Conservation (phyloP, 1,284 basidiomycete species). For the Pseudozyma flocculosa region DNA sequence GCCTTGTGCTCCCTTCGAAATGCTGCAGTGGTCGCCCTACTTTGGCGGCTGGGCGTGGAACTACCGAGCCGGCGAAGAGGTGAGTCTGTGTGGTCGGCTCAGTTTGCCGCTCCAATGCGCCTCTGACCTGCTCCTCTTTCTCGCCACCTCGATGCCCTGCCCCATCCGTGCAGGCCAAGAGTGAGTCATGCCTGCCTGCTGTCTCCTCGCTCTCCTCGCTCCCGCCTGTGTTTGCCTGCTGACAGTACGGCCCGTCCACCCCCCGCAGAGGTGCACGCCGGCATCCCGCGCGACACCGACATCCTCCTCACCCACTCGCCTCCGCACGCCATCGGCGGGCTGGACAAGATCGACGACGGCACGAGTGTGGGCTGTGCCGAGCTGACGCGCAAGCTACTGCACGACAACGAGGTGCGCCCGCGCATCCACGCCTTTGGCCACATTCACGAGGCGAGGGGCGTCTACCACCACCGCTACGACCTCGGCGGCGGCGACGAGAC, state of each 20-base stretch:
- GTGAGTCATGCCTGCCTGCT: no score
- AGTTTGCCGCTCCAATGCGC: not conserved
- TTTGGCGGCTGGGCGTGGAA: slow-evolving; percentile 43
- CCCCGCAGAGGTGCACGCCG: slow-evolving; percentile 5
- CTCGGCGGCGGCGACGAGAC: slow-evolving; percentile 5
- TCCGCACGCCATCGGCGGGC: slow-evolving; percentile 10
- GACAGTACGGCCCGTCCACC: no score
- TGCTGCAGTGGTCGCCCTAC: slow-evolving; percentile 31
- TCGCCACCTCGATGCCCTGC: no score
- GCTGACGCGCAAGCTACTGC: slow-evolving; percentile 11
- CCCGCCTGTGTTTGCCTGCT: not conserved
- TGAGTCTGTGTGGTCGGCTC: not conserved
- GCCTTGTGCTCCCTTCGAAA: no score
- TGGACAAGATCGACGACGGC: slow-evolving; percentile 25
- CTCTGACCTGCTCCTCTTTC: no score
- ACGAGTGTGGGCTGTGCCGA: slow-evolving; percentile 34
- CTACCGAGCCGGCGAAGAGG: slow-evolving; percentile 8
- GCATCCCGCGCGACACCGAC: slow-evolving; percentile 16
- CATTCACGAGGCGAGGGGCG: slow-evolving; percentile 34
- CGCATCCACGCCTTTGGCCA: slow-evolving; percentile 33
- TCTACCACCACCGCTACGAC: slow-evolving; percentile 7
- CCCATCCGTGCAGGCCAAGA: slow-evolving; percentile 1
- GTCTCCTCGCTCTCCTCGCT: not conserved
- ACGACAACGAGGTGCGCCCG: slow-evolving; percentile 15
- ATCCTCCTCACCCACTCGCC: slow-evolving; percentile 36